These are phyloP conservation scores for Nigrospora sphaerica DNA, from an alignment of 2,329 filamentous ascomycete species.

Conservation along the genomic window DNA sequence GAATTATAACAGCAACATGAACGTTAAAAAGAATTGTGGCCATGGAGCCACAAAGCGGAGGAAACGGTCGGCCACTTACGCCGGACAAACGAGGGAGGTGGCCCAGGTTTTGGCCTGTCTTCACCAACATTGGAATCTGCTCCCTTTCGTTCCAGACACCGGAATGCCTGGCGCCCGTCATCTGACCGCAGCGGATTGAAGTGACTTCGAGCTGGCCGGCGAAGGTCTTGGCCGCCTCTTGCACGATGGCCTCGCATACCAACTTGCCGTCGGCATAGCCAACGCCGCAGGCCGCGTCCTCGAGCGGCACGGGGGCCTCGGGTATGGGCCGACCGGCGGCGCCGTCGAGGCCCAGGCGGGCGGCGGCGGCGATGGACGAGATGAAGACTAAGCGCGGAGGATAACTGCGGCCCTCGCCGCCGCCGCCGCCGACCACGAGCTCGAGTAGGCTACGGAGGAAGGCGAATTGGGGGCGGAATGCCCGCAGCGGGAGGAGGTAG, in stretches of 20 bases:
- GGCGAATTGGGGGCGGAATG: constrained; percentile 12
- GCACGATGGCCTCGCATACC: constrained; percentile 13
- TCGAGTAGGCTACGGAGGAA: constrained; percentile 10
- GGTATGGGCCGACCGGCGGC: not conserved
- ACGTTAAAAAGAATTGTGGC: too few species aligned
- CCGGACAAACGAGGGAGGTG: constrained; percentile 5
- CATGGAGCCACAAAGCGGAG: too few species aligned
- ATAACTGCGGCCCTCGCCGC: not conserved
- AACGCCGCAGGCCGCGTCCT: constrained; percentile 9
- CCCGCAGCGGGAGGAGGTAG: constrained; percentile 10
- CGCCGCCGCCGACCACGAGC: constrained; percentile 5
- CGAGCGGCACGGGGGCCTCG: constrained; percentile 4
- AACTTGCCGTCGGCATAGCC: constrained; percentile 16
- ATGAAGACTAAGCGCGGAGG: not conserved
- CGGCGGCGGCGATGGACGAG: not conserved
- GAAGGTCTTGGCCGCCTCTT: constrained; percentile 4
- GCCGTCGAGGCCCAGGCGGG: not conserved
- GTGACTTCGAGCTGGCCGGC: constrained; percentile 7
- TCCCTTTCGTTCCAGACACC: constrained; percentile 11
- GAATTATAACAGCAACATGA: too few species aligned
- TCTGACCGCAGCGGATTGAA: constrained; percentile 11
- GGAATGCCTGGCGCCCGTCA: constrained; percentile 8
- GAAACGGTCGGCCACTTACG: not conserved
- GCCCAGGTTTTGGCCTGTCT: constrained; percentile 8
- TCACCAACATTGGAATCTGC: constrained; percentile 13